These are phyloP conservation scores for Bocquillonia castaneifolia DNA, from an alignment of 441 rosid species.

Conservation along the genomic window DNA sequence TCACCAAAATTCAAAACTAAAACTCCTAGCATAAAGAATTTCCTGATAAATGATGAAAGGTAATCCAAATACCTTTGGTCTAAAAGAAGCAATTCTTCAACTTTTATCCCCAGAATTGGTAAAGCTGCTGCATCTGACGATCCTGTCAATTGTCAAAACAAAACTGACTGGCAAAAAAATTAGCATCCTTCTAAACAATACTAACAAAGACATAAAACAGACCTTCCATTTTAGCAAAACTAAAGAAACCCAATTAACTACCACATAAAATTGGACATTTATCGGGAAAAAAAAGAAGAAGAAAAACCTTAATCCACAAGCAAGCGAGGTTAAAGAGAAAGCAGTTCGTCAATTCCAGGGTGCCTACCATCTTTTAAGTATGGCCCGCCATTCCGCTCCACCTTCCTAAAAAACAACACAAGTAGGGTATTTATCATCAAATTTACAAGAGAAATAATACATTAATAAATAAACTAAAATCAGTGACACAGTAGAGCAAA, in stretches of 20 bases:
- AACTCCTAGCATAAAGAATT: background rate
- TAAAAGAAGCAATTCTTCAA: constrained; percentile 61
- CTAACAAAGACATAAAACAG: background rate
- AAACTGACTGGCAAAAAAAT: constrained; percentile 87
- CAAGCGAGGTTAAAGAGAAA: constrained; percentile 79
- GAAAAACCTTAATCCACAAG: constrained; percentile 82
- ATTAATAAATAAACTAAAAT: too few relatives aligned
- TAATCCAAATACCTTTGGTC: constrained; percentile 61
- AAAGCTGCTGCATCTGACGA: constrained; percentile 57
- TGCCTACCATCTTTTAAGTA: constrained; percentile 76
- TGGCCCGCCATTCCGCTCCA: constrained; percentile 53
- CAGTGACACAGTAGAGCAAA: too few relatives aligned
- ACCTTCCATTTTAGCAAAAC: background rate
- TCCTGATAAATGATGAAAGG: too few relatives aligned
- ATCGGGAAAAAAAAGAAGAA: background rate
- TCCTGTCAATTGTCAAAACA: constrained; percentile 98
- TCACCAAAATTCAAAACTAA: background rate
- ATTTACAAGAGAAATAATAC: too few relatives aligned
- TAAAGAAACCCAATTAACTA: background rate
- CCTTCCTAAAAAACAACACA: constrained; percentile 37
- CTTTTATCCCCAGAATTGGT: constrained; percentile 55
- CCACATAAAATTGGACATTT: background rate
- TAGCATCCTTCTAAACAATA: constrained; percentile 29
- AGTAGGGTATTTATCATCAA: too few relatives aligned
- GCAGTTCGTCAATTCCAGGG: constrained; percentile 93